Base-by-base conservation (phyloP, 31 red algal species). In the Porphyra umbilicalis region DNA sequence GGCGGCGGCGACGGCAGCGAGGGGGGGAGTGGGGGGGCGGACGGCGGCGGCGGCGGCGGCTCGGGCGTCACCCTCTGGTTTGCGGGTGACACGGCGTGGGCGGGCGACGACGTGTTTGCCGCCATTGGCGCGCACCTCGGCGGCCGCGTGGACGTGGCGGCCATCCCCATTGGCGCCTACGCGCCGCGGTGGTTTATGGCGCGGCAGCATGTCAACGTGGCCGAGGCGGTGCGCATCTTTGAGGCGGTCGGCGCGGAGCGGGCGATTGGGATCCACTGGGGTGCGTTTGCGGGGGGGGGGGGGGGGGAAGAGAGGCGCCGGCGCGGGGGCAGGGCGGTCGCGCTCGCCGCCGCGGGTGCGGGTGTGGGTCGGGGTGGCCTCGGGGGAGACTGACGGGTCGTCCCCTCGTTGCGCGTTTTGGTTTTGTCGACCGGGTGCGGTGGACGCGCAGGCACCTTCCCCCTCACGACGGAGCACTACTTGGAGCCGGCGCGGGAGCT, bases 81-180 rank as follows among this genome's bases (percentile, higher is more conserved):
- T 83, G 86, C 86, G 40, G 86, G 86, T 3, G 86, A 88, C 77
- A 83, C 86, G 20, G 86, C 39, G 13, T 88, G 83, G 76, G 36
- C 83, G 35, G 86, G 86, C 35, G 80, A 75, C 0, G 20, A 4
- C 57, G 25, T 71, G 13, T 71, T n/a, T 29, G 25, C 5, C 57
- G 57, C 57, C 57, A 71, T 71, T 29, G 25, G 57, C 25, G 3
- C 2, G 25, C 57, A 71, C 57, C 57, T 76, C 34, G 84, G 75
- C 77, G 86, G 86, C 44, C 46, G 71, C 0, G 84, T 88, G 34
- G 86, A 88, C 67, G 42, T 83, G 39, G 81, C 81, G 20, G 68
- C 80, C 35, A 85, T 88, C 32, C 86, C 86, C 35, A 88, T 88
- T 83, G 86, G 86, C 37, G 86, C 86, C 16, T 88, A 88, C 83